Percentiles rank a stretch among this genome's conserved stretches.
Evolutionary conservation across 1,284 basidiomycete genomes (phyloP).

Genomic region (Cutaneotrichosporon cavernicola): DNA sequence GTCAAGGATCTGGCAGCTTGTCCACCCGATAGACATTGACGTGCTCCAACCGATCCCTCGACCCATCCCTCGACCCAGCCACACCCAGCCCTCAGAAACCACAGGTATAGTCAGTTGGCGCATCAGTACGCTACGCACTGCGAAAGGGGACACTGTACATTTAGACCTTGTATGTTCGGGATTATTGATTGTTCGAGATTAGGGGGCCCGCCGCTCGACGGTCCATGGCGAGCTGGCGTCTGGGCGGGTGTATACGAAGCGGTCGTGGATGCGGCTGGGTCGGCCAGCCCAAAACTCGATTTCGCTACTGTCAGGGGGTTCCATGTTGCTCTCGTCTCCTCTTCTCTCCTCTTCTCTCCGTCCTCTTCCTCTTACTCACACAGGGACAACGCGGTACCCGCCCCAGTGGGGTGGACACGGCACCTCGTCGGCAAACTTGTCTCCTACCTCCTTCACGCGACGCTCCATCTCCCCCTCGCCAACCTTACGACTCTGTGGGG

Average conservation of each 20-base stretch:
- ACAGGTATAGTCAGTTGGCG: no score
- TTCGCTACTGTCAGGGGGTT: slow-evolving; percentile 55
- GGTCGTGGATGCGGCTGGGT: slow-evolving; percentile 83
- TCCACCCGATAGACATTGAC: no score
- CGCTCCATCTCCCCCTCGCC: slow-evolving; percentile 66
- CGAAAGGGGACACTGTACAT: not conserved
- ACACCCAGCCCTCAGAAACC: no score
- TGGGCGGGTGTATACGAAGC: slow-evolving; percentile 71
- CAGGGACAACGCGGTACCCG: slow-evolving; percentile 87
- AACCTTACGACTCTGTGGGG: slow-evolving; percentile 70
- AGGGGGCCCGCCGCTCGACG: slow-evolving; percentile 73
- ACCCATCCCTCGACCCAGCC: no score
- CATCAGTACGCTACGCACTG: no score
- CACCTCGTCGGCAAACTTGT: slow-evolving; percentile 63
- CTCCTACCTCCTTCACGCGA: slow-evolving; percentile 63
- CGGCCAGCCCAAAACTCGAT: slow-evolving; percentile 96
- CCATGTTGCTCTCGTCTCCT: not conserved
- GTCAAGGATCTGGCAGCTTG: no score
- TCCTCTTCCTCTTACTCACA: slow-evolving; percentile 64
- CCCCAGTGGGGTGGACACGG: slow-evolving; percentile 93
- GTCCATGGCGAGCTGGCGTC: slow-evolving; percentile 63
- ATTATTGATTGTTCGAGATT: slow-evolving; percentile 9
- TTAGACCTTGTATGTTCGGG: not conserved
- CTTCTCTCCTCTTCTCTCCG: not conserved
- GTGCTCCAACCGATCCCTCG: no score